Conservation (phyloP, 495 filamentous ascomycete species). For the Glutinoglossum americanum region DNA sequence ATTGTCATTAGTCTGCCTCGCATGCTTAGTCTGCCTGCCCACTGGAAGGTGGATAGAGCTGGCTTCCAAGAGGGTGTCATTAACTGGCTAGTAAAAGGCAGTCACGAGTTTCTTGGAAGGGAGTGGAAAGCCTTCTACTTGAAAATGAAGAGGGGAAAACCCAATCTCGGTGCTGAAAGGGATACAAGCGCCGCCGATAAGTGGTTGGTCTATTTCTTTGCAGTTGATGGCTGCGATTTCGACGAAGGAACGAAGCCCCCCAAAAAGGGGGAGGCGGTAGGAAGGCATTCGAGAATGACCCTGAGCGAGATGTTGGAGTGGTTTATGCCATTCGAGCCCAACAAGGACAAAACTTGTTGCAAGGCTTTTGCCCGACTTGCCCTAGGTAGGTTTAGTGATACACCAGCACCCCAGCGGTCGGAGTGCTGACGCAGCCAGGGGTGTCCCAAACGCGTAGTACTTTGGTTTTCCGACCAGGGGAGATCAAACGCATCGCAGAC, state of each 20-base stretch:
- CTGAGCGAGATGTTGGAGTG: conserved; percentile 26
- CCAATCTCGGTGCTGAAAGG: conserved; percentile 12
- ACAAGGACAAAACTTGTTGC: conserved; percentile 22
- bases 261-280: conserved; percentile 7
- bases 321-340: conserved; percentile 24
- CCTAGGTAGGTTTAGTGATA: conserved; percentile 12
- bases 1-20: conserved; percentile 1
- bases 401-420: not conserved
- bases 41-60: not conserved
- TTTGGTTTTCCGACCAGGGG: conserved; percentile 20
- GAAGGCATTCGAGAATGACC: conserved; percentile 18
- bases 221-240: conserved; percentile 26
- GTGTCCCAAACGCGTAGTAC: conserved; percentile 27
- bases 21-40: not conserved
- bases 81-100: conserved; percentile 18
- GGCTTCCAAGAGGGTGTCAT: conserved; percentile 17
- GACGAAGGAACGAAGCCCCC: not conserved
- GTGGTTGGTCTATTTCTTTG: conserved; percentile 31
- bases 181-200: conserved; percentile 6
- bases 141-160: conserved; percentile 17
- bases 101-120: conserved; percentile 22
- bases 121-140: conserved; percentile 25
- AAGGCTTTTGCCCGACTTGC: conserved; percentile 31
- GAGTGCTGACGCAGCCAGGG: conserved; percentile 6
- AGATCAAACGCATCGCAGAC: conserved; percentile 14